These are phyloP conservation scores for Camillea tinctor DNA, from an alignment of 2,329 filamentous ascomycete species.

Conservation along the genomic window DNA sequence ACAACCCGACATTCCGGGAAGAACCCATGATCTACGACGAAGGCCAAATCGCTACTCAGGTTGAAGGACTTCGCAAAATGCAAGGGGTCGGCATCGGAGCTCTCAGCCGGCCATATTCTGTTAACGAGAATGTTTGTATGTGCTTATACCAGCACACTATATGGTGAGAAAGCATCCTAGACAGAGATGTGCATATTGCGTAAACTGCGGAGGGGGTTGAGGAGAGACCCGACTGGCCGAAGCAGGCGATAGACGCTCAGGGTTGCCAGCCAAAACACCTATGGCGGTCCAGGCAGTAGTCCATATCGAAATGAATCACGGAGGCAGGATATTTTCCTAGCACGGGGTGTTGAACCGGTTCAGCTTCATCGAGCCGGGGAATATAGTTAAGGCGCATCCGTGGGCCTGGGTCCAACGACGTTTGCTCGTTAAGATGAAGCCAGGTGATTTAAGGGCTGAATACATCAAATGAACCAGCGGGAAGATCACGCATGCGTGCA, in stretches of 20 bases:
- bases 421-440: not conserved
- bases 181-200: constrained; percentile 23
- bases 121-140: constrained; percentile 24
- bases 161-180: constrained; percentile 16
- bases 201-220: constrained; percentile 19
- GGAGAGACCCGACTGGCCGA: constrained; percentile 28
- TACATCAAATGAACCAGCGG: constrained; percentile 8
- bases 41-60: constrained; percentile 10
- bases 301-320: constrained; percentile 21
- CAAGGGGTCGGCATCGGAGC: constrained; percentile 23
- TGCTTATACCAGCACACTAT: constrained; percentile 23
- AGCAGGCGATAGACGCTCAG: constrained; percentile 31
- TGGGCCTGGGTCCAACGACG: constrained; percentile 2
- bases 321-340: constrained; percentile 15
- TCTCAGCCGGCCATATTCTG: constrained; percentile 21
- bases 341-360: constrained; percentile 12
- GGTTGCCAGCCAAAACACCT: constrained; percentile 17
- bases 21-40: constrained; percentile 21
- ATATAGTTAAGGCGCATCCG: constrained; percentile 9
- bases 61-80: constrained; percentile 11
- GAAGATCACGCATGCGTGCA: constrained; percentile 11
- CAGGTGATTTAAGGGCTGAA: not conserved
- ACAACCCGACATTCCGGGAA: constrained; percentile 27
- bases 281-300: constrained; percentile 17
- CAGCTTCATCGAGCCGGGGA: constrained; percentile 21